A percentile compares a stretch with the other conserved stretches of the same genome.
These are phyloP conservation scores for Arabis hirsuta DNA, from an alignment of 345 rosid species.

Conservation along the genomic window DNA sequence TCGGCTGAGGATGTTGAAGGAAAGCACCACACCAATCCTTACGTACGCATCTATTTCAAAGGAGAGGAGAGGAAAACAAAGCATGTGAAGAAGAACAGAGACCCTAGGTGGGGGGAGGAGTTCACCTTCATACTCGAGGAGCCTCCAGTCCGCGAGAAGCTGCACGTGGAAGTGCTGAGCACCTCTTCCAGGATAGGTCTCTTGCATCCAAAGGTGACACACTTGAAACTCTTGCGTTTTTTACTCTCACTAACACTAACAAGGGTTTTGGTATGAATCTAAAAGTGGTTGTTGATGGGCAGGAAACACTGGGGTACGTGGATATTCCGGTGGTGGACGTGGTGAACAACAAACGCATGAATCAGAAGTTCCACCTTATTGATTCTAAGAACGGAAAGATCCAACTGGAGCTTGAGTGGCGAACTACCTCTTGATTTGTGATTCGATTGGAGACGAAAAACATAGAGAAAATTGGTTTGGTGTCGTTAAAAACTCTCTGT, in stretches of 20 bases:
- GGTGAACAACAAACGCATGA: constrained; percentile 80
- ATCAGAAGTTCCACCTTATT: constrained; percentile 86
- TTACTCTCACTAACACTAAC: neutral
- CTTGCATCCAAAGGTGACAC: constrained; percentile 80
- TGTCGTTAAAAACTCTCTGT: constrained; percentile 28
- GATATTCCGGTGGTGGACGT: constrained; percentile 77
- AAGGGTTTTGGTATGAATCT: neutral
- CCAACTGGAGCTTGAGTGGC: constrained; percentile 92
- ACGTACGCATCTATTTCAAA: constrained; percentile 65
- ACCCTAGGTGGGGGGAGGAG: constrained; percentile 96
- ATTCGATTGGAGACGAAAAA: constrained; percentile 20
- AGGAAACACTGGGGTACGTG: constrained; percentile 84
- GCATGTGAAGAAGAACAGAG: constrained; percentile 85
- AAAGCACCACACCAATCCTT: constrained; percentile 90
- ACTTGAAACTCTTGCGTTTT: neutral
- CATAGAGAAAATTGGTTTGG: constrained; percentile 33
- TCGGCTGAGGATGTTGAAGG: constrained; percentile 95
- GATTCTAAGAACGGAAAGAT: constrained; percentile 88
- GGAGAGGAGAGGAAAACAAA: constrained; percentile 88
- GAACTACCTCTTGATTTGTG: constrained; percentile 56
- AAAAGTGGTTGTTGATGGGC: constrained; percentile 36
- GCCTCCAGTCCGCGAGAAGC: constrained; percentile 71
- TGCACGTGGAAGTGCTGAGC: constrained; percentile 85
- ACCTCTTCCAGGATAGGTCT: constrained; percentile 81
- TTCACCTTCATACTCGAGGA: constrained; percentile 76